Evolutionary conservation across 352 stramenopile genomes (phyloP).

Genomic region (Pythium aquatile): DNA sequence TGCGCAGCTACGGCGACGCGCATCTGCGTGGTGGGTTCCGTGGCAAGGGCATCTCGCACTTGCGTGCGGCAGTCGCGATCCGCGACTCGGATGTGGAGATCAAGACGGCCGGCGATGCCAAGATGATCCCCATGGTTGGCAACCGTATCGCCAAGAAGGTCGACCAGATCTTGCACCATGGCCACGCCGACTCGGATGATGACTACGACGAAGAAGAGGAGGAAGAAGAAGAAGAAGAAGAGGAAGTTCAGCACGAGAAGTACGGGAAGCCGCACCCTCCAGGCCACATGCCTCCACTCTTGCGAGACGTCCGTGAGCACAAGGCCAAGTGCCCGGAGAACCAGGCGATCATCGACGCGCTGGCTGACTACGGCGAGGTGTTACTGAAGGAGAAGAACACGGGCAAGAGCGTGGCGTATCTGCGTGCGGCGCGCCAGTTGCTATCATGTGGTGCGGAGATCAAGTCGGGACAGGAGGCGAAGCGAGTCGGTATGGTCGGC

Average conservation of each 20-base stretch:
- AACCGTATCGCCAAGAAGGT: slow-evolving; percentile 58
- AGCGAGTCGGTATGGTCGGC: slow-evolving; percentile 53
- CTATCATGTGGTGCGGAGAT: slow-evolving; percentile 44
- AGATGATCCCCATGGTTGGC: slow-evolving; percentile 63
- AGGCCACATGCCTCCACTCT: slow-evolving; percentile 39
- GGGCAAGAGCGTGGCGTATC: slow-evolving; percentile 57
- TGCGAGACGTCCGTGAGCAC: slow-evolving; percentile 45
- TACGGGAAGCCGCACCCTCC: slow-evolving; percentile 25
- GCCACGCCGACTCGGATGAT: slow-evolving; percentile 63
- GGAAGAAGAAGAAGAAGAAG: slow-evolving; percentile 36
- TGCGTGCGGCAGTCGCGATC: slow-evolving; percentile 63
- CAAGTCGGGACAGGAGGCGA: slow-evolving; percentile 47
- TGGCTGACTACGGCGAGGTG: slow-evolving; percentile 59
- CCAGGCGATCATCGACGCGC: slow-evolving; percentile 58
- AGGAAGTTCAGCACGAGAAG: slow-evolving; percentile 29
- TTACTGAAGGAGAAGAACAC: slow-evolving; percentile 53
- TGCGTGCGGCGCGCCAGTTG: slow-evolving; percentile 60
- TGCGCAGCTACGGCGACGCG: slow-evolving; percentile 71
- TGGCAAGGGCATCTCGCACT: slow-evolving; percentile 74
- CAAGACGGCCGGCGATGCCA: slow-evolving; percentile 47
- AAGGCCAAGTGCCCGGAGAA: slow-evolving; percentile 46
- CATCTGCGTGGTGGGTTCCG: slow-evolving; percentile 62
- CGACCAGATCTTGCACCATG: slow-evolving; percentile 70
- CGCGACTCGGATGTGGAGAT: slow-evolving; percentile 51
- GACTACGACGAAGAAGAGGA: slow-evolving; percentile 66